Evolutionary conservation across 805 yeast genomes (phyloP), one percentile per base, ranked within the genome.

Genomic region (Wickerhamiella lipophila): DNA sequence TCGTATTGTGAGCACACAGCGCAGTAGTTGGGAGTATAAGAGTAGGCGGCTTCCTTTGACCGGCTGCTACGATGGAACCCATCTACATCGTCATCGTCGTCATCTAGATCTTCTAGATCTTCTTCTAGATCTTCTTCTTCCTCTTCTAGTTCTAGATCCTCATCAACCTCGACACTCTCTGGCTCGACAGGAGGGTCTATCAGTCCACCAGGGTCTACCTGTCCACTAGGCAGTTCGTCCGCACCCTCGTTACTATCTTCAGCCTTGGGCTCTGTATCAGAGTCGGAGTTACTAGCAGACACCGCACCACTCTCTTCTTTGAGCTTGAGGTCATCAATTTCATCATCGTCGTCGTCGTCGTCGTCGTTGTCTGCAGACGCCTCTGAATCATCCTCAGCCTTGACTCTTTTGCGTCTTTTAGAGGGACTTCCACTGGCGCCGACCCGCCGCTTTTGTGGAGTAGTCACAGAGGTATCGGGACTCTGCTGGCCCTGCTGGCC

Each of bases 1-100:
- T 68, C 71, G 4, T 55, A 47, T 9, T 66, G 71, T 3, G 72
- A 63, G 56, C 92, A 83, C 0, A 82, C 75, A 42, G 78, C 73
- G 59, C 92, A 83, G 11, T 67, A 62, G 15, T 72, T 59, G 6
- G 58, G 57, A 11, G 38, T 32, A 32, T 32, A 32, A 15, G 38
- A 32, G 19, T 32, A 32, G 7, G 38, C 18, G 9, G 38, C 38
- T 32, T 32, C 38, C 15, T 32, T 32, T 32, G 38, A 32, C 9
- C 38, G 38, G 25, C 26, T 38, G 12, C 19, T 36, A 12, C 26
- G 42, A 9, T 19, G 42, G 4, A n/a, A 15, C 19, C 27, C 42
- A 8, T 35, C 35, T 23, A 9, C 29, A 21, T 38, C 25, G 18
- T 19, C 26, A n/a, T 38, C 42, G 15, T 38, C 42, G 34, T 36